Conservation (phyloP, 2,329 filamentous ascomycete species). For the Cladobotryum mycophilum region DNA sequence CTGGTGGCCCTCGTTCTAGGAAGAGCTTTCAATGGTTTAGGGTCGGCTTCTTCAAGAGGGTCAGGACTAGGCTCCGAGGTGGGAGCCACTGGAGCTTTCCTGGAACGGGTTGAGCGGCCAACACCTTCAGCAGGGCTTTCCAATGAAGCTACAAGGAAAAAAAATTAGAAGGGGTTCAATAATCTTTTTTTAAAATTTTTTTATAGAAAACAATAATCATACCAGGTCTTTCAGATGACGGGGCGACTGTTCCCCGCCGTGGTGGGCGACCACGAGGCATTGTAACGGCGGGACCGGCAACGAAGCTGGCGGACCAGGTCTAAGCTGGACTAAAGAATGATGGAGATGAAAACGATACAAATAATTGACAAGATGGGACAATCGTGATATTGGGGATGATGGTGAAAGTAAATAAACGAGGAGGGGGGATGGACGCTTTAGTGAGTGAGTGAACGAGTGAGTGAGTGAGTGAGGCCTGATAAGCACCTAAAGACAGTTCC, state of each 20-base stretch:
- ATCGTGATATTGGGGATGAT: too few species aligned
- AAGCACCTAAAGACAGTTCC: too few species aligned
- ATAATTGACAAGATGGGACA: too few species aligned
- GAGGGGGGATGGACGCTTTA: too few species aligned
- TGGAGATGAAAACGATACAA: too few species aligned
- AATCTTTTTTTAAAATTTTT: too few species aligned
- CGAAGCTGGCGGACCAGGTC: background rate
- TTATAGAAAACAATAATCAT: background rate
- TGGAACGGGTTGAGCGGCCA: constrained; percentile 22
- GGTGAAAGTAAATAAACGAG: too few species aligned
- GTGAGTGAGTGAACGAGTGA: too few species aligned
- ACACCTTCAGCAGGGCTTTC: background rate
- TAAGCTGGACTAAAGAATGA: background rate
- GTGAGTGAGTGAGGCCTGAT: too few species aligned
- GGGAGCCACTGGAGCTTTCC: constrained; percentile 13
- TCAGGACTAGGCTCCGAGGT: background rate
- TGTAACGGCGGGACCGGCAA: constrained; percentile 1
- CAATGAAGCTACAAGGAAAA: background rate
- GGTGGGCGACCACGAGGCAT: constrained; percentile 28
- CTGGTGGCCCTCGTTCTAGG: constrained; percentile 21
- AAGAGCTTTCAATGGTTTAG: constrained; percentile 1
- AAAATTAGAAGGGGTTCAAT: background rate
- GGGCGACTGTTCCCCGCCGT: constrained; percentile 13
- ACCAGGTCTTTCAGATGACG: constrained; percentile 16
- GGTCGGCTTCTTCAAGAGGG: background rate